Percentiles rank a stretch among this genome's conserved stretches.
phyloP scores from a whole-genome alignment of 345 rosid species.

The Lepidium didymum region DNA sequence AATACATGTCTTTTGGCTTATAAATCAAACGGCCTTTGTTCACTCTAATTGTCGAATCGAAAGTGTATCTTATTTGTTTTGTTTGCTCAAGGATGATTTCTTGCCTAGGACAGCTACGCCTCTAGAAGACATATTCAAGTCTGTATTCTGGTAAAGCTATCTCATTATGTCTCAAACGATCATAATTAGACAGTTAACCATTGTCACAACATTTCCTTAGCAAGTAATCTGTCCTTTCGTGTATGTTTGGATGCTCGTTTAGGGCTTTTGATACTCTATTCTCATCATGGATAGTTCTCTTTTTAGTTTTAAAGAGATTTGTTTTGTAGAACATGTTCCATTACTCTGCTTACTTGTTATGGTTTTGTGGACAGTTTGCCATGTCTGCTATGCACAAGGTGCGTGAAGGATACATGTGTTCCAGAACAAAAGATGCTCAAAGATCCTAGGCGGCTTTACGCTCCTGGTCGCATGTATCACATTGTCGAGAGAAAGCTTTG shows the following conservation, averaged over 20 bases:
- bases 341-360: neutral
- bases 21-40: neutral
- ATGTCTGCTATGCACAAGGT: slow-evolving; percentile 72
- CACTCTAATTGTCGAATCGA: neutral
- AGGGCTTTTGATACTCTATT: neutral
- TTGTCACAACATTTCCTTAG: neutral
- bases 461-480: slow-evolving; percentile 97
- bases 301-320: neutral
- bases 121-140: slow-evolving; percentile 94
- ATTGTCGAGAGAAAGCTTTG: slow-evolving; percentile 83
- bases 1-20: neutral
- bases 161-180: neutral
- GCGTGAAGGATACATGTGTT: slow-evolving; percentile 92
- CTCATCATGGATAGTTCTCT: neutral
- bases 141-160: slow-evolving; percentile 77
- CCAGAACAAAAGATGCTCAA: slow-evolving; percentile 80
- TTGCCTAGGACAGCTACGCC: slow-evolving; percentile 94
- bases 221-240: neutral
- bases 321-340: neutral
- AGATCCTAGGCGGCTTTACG: slow-evolving; percentile 93
- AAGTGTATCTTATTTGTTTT: neutral
- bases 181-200: neutral
- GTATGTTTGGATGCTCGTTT: neutral
- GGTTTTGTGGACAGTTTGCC: slow-evolving; percentile 57
- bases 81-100: slow-evolving; percentile 77